Evolutionary conservation across 495 filamentous ascomycete genomes (phyloP).

Genomic region (Aspergillus nanangensis): DNA sequence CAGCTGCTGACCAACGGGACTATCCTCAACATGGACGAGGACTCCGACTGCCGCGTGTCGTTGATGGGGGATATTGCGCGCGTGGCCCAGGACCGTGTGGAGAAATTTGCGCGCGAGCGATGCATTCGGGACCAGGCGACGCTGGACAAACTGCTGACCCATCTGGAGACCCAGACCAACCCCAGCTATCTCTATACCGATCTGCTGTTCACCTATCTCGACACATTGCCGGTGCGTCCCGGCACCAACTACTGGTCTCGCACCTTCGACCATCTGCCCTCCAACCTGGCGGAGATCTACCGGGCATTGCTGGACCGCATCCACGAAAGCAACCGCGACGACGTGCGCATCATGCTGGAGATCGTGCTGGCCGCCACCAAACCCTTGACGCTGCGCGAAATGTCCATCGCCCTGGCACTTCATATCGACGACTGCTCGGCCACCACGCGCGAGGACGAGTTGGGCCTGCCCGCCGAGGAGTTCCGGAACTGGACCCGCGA

Average conservation of each 20-base stretch:
- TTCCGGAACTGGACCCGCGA: conserved; percentile 7
- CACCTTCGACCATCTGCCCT: not conserved
- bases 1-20: conserved; percentile 5
- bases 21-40: conserved; percentile 22
- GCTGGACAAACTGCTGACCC: not conserved
- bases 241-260: conserved; percentile 1
- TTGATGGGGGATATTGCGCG: conserved; percentile 1
- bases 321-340: not conserved
- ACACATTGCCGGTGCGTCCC: not conserved
- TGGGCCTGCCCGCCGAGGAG: not conserved
- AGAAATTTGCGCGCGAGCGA: not conserved
- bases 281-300: conserved; percentile 7
- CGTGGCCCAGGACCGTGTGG: not conserved
- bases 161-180: conserved; percentile 8
- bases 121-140: not conserved
- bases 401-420: conserved; percentile 20
- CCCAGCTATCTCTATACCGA: conserved; percentile 15
- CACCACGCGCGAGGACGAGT: not conserved
- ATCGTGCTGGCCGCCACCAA: conserved; percentile 26
- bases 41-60: conserved; percentile 10
- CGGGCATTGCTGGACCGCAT: conserved; percentile 10
- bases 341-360: conserved; percentile 21
- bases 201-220: conserved; percentile 3
- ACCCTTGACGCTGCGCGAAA: conserved; percentile 23
- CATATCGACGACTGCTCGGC: conserved; percentile 7